Evolutionary conservation across 805 yeast species (phyloP), one percentile per base, ranked within the genome.

Genomic region (Yarrowia deformans): DNA sequence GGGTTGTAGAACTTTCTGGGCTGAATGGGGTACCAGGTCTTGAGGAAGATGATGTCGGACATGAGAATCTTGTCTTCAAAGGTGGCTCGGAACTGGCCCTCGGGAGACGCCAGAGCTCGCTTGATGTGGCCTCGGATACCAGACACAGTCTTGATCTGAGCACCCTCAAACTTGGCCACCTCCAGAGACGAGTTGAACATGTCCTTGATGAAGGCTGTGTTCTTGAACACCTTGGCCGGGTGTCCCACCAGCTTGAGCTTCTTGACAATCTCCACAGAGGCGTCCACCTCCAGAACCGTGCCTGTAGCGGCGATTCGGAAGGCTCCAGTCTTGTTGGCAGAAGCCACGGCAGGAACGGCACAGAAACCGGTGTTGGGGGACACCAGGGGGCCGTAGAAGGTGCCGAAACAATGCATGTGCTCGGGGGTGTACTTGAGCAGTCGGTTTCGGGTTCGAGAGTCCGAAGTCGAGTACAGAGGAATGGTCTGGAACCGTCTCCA

Each of bases 401-500:
- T 90, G 0, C 97, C 98, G 77, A 89, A 88, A 83, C 99, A 95
- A 78, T 90, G 94, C 32, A 97, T 91, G 79, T 95, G 99, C 77
- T 95, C 99, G 8, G 99, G 99, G 0, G 99, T 95, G 78, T 95
- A 95, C 77, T 95, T 95, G 80, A 95, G 84, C 97, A 95, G 91
- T 81, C 99, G 89, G 76, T 93, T 94, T 83, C 99, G 87, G 14
- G 99, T 95, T 81, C 99, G 85, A 8, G 99, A 95, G 79, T 95
- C 99, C 8, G 97, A 88, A 0, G 99, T 95, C 3, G 99, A 93
- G 78, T 93, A 95, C 34, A 95, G 85, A 9, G 99, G 99, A 69
- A 94, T 81, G 0, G 99, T 93, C 80, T 95, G 99, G 82, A 95
- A 96, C 79, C 99, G 85, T 82, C 99, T 88, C 99, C 99, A 95